Evolutionary conservation across 345 rosid species (phyloP), one percentile per base, ranked within the genome.

Genomic region (Eucalyptus cloeziana): DNA sequence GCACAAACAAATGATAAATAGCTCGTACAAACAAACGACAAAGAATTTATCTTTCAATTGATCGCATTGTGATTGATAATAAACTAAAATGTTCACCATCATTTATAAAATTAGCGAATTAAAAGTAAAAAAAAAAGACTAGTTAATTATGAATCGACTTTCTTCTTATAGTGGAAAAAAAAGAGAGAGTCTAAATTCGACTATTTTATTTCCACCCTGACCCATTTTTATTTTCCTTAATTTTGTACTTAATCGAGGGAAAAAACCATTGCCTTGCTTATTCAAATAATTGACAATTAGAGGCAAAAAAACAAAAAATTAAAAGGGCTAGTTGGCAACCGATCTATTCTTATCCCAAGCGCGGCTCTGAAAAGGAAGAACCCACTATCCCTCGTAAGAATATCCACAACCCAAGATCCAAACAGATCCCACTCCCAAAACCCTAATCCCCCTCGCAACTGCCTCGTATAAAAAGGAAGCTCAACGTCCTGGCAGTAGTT

Each of bases 401-500:
- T 49, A 30, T 49, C 19, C 87, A 30, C 49, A n/a, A 86, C 33
- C 52, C 43, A 52, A 52, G 43, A 8, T 4, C 87, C 87, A 86
- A 86, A 50, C 87, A 50, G 54, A 88, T 33, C 9, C 27, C 17
- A n/a, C 44, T 25, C 31, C 90, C 33, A 86, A 37, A 44, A 44
- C 86, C 88, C 88, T n/a, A 87, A 45, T 24, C 43, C 43, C 17
- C 5, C 45, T 19, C 51, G 45, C 22, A 24, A 43, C 33, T 3
- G 56, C 88, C 14, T 58, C 85, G 16, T 69, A 49, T 50, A 88
- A 52, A 62, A 79, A 44, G 85, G 86, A 85, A 64, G 30, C 10
- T 76, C 27, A 5, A 9, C 8, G 5, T 1, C 22, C 1, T 2
- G 0, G 25, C 25, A 0, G 83, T 7, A 4, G 13, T 5, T 19